These are phyloP conservation scores for Verticillium isaacii DNA, from an alignment of 2,329 filamentous ascomycete genomes.

Conservation along the genomic window DNA sequence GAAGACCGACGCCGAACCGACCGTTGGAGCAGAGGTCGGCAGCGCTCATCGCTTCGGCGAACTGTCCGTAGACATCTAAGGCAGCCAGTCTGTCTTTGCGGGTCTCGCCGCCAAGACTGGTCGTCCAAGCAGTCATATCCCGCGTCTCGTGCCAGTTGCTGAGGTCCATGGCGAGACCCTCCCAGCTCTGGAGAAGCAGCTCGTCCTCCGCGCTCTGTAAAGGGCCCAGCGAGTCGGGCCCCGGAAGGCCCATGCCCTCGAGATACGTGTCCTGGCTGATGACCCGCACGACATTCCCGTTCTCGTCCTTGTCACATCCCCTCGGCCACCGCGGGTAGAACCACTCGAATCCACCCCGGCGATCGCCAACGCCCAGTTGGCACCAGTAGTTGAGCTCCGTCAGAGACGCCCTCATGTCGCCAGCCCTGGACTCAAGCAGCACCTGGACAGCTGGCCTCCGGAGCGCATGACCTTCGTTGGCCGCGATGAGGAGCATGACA, in stretches of 20 bases:
- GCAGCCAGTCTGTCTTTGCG: constrained; percentile 22
- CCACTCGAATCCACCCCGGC: constrained; percentile 87
- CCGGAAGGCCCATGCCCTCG: constrained; percentile 72
- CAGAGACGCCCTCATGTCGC: constrained; percentile 76
- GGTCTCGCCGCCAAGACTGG: constrained; percentile 15
- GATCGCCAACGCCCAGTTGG: constrained; percentile 87
- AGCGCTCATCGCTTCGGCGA: constrained; percentile 58
- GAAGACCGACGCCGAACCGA: constrained; percentile 35
- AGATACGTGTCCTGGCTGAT: constrained; percentile 77
- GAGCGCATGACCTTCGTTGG: constrained; percentile 82
- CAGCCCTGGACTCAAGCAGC: constrained; percentile 64
- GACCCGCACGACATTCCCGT: constrained; percentile 67
- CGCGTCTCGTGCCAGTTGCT: constrained; percentile 48
- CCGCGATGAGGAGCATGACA: constrained; percentile 75
- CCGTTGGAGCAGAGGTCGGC: constrained; percentile 56
- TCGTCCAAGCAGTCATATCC: constrained; percentile 33
- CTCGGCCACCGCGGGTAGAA: constrained; percentile 74
- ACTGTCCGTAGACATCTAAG: constrained; percentile 47
- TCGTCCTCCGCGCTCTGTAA: constrained; percentile 50
- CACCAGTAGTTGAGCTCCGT: constrained; percentile 94
- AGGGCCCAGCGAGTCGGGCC: constrained; percentile 48
- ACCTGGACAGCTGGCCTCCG: constrained; percentile 59
- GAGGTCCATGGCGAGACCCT: constrained; percentile 62
- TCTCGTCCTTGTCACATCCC: constrained; percentile 62
- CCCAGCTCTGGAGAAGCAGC: constrained; percentile 58